Evolutionary conservation across 2,329 filamentous ascomycete species (phyloP).

Genomic region (Colletotrichum costaricense): DNA sequence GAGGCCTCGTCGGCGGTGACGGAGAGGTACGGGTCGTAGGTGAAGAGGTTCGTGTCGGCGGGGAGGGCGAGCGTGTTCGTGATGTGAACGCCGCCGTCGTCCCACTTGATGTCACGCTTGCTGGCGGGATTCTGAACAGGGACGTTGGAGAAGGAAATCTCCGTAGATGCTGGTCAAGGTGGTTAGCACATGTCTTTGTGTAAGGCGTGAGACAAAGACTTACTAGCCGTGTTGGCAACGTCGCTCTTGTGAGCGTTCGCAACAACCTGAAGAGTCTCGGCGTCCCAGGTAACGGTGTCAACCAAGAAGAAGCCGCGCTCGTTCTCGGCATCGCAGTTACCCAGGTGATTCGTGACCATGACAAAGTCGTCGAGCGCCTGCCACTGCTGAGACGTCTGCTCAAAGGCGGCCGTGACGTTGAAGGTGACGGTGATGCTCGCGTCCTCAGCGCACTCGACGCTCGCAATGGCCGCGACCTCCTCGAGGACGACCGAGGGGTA

Average conservation of each 20-base stretch:
- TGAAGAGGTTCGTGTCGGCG: slow-evolving; percentile 35
- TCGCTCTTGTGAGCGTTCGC: slow-evolving; percentile 40
- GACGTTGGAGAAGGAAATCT: slow-evolving; percentile 38
- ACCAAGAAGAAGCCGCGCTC: slow-evolving; percentile 40
- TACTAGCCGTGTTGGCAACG: slow-evolving; percentile 39
- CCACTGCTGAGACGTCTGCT: slow-evolving; percentile 38
- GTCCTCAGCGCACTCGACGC: slow-evolving; percentile 64
- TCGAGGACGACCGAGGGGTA: slow-evolving; percentile 39
- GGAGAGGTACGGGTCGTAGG: slow-evolving; percentile 35
- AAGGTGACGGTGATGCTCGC: slow-evolving; percentile 51
- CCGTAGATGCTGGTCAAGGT: slow-evolving; percentile 24
- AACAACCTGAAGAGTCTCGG: slow-evolving; percentile 35
- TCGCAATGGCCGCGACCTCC: slow-evolving; percentile 59
- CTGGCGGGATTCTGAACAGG: slow-evolving; percentile 29
- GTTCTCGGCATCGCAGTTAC: slow-evolving; percentile 37
- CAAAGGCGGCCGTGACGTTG: slow-evolving; percentile 35
- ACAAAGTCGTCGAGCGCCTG: slow-evolving; percentile 37
- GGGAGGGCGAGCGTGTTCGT: slow-evolving; percentile 38
- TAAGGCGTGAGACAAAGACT: background rate
- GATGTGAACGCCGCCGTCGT: slow-evolving; percentile 38
- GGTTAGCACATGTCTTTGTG: background rate
- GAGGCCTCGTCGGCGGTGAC: slow-evolving; percentile 39
- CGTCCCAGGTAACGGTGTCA: slow-evolving; percentile 32
- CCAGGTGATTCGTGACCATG: slow-evolving; percentile 40
- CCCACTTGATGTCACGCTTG: slow-evolving; percentile 37